Percentiles rank a stretch among this genome's conserved stretches.
Evolutionary conservation across 148 eudicot species (phyloP).

Genomic region (Beta vulgaris): DNA sequence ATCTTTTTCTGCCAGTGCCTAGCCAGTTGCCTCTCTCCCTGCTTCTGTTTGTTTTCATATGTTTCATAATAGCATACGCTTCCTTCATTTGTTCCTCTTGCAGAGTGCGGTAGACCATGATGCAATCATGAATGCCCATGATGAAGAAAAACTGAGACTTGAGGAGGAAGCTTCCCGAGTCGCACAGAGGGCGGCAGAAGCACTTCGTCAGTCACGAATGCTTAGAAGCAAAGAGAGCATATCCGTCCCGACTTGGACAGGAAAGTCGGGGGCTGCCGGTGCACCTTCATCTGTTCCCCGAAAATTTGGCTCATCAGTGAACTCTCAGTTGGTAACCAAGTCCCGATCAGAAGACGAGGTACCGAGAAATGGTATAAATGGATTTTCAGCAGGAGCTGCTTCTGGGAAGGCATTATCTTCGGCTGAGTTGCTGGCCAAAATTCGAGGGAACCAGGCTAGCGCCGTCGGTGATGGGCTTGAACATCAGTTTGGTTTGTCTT

Average conservation of each 20-base stretch:
- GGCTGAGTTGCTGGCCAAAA: slow-evolving; percentile 67
- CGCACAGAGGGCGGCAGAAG: slow-evolving; percentile 95
- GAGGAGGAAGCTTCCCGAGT: slow-evolving; percentile 86
- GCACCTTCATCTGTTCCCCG: slow-evolving; percentile 71
- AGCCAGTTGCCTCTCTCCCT: no score
- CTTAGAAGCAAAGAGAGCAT: slow-evolving; percentile 72
- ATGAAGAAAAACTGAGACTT: slow-evolving; percentile 69
- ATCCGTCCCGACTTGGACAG: slow-evolving; percentile 92
- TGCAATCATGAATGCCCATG: slow-evolving; percentile 81
- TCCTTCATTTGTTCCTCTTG: not conserved
- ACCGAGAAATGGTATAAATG: slow-evolving; percentile 33
- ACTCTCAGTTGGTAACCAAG: slow-evolving; percentile 45
- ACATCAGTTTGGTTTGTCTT: slow-evolving; percentile 56
- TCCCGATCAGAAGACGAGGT: slow-evolving; percentile 34
- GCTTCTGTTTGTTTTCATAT: not conserved
- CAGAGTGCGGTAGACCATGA: slow-evolving; percentile 98
- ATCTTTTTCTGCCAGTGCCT: not conserved
- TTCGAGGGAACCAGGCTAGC: slow-evolving; percentile 63
- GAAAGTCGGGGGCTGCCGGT: slow-evolving; percentile 87
- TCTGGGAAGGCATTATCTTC: slow-evolving; percentile 84
- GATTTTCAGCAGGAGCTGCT: slow-evolving; percentile 66
- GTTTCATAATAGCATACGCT: not conserved
- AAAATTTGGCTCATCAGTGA: slow-evolving; percentile 84
- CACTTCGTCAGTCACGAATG: slow-evolving; percentile 81
- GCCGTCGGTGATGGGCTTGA: slow-evolving; percentile 81